phyloP scores from a whole-genome alignment of 1,139 yeast genomes.

The Debaryomyces singareniensis region DNA sequence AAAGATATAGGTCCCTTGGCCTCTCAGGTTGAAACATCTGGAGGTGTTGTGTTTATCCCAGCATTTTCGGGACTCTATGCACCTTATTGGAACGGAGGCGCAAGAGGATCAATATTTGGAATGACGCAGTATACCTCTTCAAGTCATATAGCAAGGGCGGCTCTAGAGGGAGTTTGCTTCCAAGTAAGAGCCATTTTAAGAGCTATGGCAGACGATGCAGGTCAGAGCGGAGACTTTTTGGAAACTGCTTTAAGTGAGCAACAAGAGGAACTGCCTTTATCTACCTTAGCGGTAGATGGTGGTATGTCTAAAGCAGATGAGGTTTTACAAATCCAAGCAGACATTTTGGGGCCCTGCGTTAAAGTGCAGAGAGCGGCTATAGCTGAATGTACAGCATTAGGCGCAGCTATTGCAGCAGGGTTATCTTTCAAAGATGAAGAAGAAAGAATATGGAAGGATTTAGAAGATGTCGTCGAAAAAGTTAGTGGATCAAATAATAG shows the following conservation, averaged over 20 bases:
- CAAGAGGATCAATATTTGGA: slow-evolving; percentile 90
- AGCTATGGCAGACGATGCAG: slow-evolving; percentile 86
- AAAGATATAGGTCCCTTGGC: slow-evolving; percentile 91
- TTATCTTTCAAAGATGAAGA: slow-evolving; percentile 53
- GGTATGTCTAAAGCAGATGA: slow-evolving; percentile 93
- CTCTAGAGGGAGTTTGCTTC: slow-evolving; percentile 91
- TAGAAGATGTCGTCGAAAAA: slow-evolving; percentile 52
- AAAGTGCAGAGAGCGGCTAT: slow-evolving; percentile 75
- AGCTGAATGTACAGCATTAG: slow-evolving; percentile 90
- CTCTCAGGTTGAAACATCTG: slow-evolving; percentile 70
- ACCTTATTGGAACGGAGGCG: slow-evolving; percentile 93
- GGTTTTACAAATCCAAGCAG: slow-evolving; percentile 92
- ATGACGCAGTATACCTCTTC: slow-evolving; percentile 85
- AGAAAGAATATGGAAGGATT: slow-evolving; percentile 67
- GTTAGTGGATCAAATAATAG: slow-evolving; percentile 31
- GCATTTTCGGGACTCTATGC: slow-evolving; percentile 94
- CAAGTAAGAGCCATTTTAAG: slow-evolving; percentile 87
- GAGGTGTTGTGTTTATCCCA: slow-evolving; percentile 93
- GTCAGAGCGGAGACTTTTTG: slow-evolving; percentile 43
- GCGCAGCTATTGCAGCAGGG: slow-evolving; percentile 96
- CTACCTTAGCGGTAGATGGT: slow-evolving; percentile 77
- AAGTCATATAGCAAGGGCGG: slow-evolving; percentile 88
- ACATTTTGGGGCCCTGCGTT: slow-evolving; percentile 81
- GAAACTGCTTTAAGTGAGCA: slow-evolving; percentile 37
- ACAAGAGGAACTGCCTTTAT: slow-evolving; percentile 42